Base-by-base conservation (phyloP, 2,329 filamentous ascomycete species). In the Sporothrix mexicana region DNA sequence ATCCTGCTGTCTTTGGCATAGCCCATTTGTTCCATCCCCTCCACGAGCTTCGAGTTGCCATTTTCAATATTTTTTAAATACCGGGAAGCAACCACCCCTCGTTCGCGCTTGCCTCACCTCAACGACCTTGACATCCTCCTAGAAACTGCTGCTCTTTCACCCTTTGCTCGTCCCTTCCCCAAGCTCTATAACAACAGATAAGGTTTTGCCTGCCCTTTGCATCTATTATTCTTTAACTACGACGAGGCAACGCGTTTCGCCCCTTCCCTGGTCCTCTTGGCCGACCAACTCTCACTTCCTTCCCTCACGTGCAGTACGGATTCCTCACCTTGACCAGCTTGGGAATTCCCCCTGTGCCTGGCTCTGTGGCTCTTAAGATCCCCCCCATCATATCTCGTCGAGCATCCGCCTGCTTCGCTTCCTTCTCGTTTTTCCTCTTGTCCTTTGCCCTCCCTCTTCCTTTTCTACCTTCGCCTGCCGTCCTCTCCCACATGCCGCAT, bases 1-100 rank as follows among this genome's bases (percentile, higher is more conserved):
- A 70, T 70, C 55, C 57, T 70, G 43, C 55, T 70, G 15, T 62
- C 69, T 61, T 57, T 47, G 57, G 53, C 55, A 49, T 62, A 62
- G 69, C 55, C 55, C 68, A 23, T 36, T 61, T 41, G 23, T 41
- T 20, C 68, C 55, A 51, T 43, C 49, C 67, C 51, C 36, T 47
- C 67, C 49, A 36, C 12, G n/a, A 41, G 66, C 49, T 43, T 69
- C 47, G 10, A 49, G 55, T 17, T 55, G 61, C 61, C 47, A 47
- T 64, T 64, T 53, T 43, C 45, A 49, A 47, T 45, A 47, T 23
- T 57, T 69, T 59, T 69, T 59, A 70, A 61, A 61, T 61, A 70
- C 53, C 41, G 61, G 43, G 53, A 43, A 49, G 68, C 43, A 70
- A 49, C 55, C 68, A 43, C 68, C 53, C 53, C 68, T 70, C 53